Evolutionary conservation across 768 basidiomycete genomes (phyloP), one percentile per base, ranked within the genome.

Genomic region (Agaricus subrufescens): DNA sequence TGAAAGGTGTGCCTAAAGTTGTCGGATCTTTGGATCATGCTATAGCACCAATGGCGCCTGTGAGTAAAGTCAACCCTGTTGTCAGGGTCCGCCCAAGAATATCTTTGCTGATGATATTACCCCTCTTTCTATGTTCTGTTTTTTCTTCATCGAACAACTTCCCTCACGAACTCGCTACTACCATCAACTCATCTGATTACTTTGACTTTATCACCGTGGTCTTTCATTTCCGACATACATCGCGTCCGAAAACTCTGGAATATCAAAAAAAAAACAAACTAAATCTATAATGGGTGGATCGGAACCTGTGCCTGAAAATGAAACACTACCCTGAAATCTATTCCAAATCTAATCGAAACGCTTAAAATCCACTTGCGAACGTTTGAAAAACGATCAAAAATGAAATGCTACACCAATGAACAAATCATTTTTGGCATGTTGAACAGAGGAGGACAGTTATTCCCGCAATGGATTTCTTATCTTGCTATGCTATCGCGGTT

Each of bases 401-500:
- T 40, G 39, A n/a, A 40, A 40, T 8, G 9, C 38, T 19, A 38
- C 37, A 39, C 38, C 38, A 38, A 50, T 42, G 30, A 19, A 19
- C 19, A 19, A 19, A 19, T 19, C 38, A 30, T 57, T 34, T 34
- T 29, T 27, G 11, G 29, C n/a, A 43, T 44, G 7, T 61, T 19
- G n/a, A 30, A 15, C 34, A 93, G 90, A 81, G 89, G 58, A 89
- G 82, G 69, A 91, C 91, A 8, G 85, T 87, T 62, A 94, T 97
- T 50, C 94, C 94, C 0, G 94, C 92, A 0, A 85, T 98, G 71
- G 94, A 98, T 65, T 95, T 94, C 65, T 73, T 98, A 58, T 90
- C 89, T 1, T 92, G 91, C 58, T 98, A 97, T 69, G 95, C 94
- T 2, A 95, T 94, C 52, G 91, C 92, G 15, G 93, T 94, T 11